These are phyloP conservation scores for Xylaria sp. DNA, from an alignment of 2,329 filamentous ascomycete species.

Conservation along the genomic window DNA sequence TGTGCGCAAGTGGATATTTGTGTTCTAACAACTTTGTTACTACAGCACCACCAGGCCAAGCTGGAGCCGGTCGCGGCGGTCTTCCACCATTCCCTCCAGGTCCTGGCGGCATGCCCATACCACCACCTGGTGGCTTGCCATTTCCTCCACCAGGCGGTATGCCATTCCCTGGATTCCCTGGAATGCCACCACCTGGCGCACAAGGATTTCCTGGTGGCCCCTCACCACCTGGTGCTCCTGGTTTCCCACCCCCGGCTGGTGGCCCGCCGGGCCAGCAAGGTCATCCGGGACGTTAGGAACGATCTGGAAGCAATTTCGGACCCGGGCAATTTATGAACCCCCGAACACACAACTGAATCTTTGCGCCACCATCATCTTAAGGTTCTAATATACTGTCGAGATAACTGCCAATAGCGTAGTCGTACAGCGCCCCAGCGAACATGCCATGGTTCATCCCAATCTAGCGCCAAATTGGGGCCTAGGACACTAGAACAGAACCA, in stretches of 20 bases:
- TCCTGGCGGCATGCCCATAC: constrained; percentile 56
- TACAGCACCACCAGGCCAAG: constrained; percentile 60
- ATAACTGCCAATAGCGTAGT: not conserved
- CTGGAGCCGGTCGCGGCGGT: constrained; percentile 42
- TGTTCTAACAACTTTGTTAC: constrained; percentile 30
- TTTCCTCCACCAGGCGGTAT: constrained; percentile 49
- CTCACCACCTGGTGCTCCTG: constrained; percentile 48
- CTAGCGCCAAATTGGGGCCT: not conserved
- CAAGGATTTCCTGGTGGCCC: constrained; percentile 53
- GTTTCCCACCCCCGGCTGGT: constrained; percentile 48
- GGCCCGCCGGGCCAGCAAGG: constrained; percentile 49
- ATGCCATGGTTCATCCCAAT: not conserved
- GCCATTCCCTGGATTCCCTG: constrained; percentile 54
- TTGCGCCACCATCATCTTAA: not conserved
- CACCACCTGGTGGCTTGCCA: constrained; percentile 53
- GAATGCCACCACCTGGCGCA: constrained; percentile 54
- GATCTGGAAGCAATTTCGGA: not conserved
- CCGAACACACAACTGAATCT: too few relatives aligned
- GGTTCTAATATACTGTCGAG: not conserved
- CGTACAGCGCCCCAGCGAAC: not conserved
- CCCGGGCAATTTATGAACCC: not conserved
- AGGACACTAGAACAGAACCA: not conserved
- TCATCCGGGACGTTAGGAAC: constrained; percentile 50
- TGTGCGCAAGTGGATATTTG: constrained; percentile 14
- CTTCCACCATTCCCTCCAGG: constrained; percentile 57